These are phyloP conservation scores for Vaccinium corymbosum DNA, from an alignment of 148 eudicot species.

Conservation along the genomic window DNA sequence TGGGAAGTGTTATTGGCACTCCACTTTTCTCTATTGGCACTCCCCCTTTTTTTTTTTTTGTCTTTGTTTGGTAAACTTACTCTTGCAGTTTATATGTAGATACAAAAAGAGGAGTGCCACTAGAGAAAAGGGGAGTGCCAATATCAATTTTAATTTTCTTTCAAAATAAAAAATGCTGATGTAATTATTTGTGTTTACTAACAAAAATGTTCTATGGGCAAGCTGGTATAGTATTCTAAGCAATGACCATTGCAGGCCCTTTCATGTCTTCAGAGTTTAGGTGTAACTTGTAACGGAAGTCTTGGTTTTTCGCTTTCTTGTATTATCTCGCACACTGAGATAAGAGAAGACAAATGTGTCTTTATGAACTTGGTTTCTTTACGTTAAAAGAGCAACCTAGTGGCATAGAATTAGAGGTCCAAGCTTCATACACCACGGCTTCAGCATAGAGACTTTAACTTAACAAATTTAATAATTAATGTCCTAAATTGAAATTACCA, in stretches of 20 bases:
- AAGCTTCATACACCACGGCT: not conserved
- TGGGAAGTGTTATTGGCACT: too few relatives aligned
- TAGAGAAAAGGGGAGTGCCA: too few relatives aligned
- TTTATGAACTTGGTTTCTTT: not conserved
- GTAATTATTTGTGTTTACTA: not conserved
- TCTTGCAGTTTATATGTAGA: too few relatives aligned
- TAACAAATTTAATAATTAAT: not conserved
- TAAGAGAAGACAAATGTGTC: not conserved
- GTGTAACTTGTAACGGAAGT: not conserved
- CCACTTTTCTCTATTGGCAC: too few relatives aligned
- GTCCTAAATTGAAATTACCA: not conserved
- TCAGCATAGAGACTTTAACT: not conserved
- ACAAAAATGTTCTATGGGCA: not conserved
- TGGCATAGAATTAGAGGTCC: not conserved
- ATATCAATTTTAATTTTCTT: too few relatives aligned
- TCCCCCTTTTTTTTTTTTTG: too few relatives aligned
- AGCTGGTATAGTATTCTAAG: not conserved
- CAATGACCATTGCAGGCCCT: not conserved
- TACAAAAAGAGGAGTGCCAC: too few relatives aligned
- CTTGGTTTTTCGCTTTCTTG: not conserved
- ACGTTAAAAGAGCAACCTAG: not conserved
- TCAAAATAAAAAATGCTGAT: too few relatives aligned
- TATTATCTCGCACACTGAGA: not conserved
- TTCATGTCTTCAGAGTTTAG: not conserved
- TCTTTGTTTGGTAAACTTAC: too few relatives aligned